phyloP scores from a whole-genome alignment of 495 filamentous ascomycete species.

The Echria macrotheca region DNA sequence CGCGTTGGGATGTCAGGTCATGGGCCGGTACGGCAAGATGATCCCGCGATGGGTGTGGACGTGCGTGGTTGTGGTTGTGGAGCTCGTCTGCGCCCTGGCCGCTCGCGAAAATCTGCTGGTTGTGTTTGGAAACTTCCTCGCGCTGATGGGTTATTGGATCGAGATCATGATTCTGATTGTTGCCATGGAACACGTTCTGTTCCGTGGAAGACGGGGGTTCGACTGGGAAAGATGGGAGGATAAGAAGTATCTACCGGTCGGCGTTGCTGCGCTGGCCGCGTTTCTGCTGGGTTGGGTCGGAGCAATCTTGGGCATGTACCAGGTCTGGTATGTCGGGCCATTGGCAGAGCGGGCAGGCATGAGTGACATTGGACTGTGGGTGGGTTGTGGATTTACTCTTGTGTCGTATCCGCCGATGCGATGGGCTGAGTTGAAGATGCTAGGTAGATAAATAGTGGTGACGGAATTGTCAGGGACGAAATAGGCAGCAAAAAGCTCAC shows the following conservation, averaged over 20 bases:
- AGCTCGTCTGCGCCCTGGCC: slow-evolving; percentile 58
- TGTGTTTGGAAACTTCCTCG: slow-evolving; percentile 68
- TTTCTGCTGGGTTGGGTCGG: slow-evolving; percentile 68
- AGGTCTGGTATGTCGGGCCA: slow-evolving; percentile 63
- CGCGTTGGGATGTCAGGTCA: slow-evolving; percentile 63
- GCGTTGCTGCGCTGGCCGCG: slow-evolving; percentile 54
- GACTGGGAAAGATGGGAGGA: slow-evolving; percentile 61
- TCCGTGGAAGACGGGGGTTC: slow-evolving; percentile 47
- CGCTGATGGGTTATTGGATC: slow-evolving; percentile 72
- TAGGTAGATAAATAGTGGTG: slow-evolving; percentile 24
- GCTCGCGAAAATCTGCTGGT: slow-evolving; percentile 55
- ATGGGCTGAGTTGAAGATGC: slow-evolving; percentile 41
- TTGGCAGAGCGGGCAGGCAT: slow-evolving; percentile 37
- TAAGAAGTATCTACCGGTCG: slow-evolving; percentile 53
- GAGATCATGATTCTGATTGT: slow-evolving; percentile 60
- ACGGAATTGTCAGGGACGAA: too few species aligned
- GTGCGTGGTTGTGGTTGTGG: slow-evolving; percentile 53
- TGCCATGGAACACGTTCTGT: slow-evolving; percentile 59
- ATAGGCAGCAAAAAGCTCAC: too few species aligned
- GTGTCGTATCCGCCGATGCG: slow-evolving; percentile 48
- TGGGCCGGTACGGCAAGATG: slow-evolving; percentile 50
- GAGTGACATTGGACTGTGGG: slow-evolving; percentile 44
- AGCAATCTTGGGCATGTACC: slow-evolving; percentile 62
- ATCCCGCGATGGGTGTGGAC: slow-evolving; percentile 63
- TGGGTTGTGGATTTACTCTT: slow-evolving; percentile 45